Percentiles rank a stretch among this genome's conserved stretches.
phyloP scores from a whole-genome alignment of 495 filamentous ascomycete species.

The Xylaria bambusicola region DNA sequence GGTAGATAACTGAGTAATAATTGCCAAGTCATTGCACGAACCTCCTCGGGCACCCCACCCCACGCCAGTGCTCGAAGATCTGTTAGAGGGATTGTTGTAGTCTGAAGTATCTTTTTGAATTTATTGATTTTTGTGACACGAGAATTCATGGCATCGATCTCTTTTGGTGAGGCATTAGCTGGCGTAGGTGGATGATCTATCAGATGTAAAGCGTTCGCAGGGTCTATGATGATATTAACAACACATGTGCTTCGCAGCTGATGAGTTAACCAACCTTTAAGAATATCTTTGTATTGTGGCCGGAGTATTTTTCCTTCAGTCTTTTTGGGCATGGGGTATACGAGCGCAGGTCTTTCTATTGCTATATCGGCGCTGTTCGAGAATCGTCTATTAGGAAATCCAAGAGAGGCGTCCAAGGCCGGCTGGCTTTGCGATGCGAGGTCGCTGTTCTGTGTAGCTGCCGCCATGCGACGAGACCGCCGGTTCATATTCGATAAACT shows the following conservation, averaged over 20 bases:
- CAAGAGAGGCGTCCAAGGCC: slow-evolving; percentile 40
- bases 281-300: slow-evolving; percentile 95
- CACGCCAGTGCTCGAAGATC: slow-evolving; percentile 85
- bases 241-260: slow-evolving; percentile 1
- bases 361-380: slow-evolving; percentile 89
- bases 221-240: slow-evolving; percentile 59
- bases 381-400: slow-evolving; percentile 40
- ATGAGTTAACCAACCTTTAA: slow-evolving; percentile 59
- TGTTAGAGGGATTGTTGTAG: slow-evolving; percentile 79
- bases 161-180: slow-evolving; percentile 74
- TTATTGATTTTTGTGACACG: slow-evolving; percentile 96
- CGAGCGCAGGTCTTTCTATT: slow-evolving; percentile 81
- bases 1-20: slow-evolving; percentile 92
- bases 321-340: slow-evolving; percentile 85
- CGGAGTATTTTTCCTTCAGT: slow-evolving; percentile 91
- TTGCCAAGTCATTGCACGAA: slow-evolving; percentile 98
- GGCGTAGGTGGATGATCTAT: slow-evolving; percentile 83
- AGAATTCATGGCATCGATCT: slow-evolving; percentile 82
- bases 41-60: slow-evolving; percentile 92
- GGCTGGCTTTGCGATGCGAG: slow-evolving; percentile 23
- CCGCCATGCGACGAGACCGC: slow-evolving; percentile 59
- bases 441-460: slow-evolving; percentile 38
- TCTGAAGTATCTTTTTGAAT: slow-evolving; percentile 92
- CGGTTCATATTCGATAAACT: slow-evolving; percentile 86
- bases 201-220: slow-evolving; percentile 91